phyloP scores from a whole-genome alignment of 441 rosid genomes.

The Isatis lusitanica region DNA sequence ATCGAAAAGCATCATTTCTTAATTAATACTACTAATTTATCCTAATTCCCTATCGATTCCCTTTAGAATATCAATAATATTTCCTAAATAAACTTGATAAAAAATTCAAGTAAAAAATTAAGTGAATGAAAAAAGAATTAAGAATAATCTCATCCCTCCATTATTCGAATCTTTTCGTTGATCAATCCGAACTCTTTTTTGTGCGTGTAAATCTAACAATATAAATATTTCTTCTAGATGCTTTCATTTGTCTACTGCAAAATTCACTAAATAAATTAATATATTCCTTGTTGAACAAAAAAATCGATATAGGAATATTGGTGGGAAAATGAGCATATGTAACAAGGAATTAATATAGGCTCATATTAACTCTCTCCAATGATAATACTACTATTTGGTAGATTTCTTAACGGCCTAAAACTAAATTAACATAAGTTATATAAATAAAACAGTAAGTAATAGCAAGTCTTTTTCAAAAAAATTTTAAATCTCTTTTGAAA shows the following conservation, averaged over 20 bases:
- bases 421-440: neutral
- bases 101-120: neutral
- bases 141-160: neutral
- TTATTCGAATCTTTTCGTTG: neutral
- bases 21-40: conserved; percentile 8
- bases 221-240: neutral
- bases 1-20: conserved; percentile 13
- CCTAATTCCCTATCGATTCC: conserved; percentile 7
- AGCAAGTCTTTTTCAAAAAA: conserved; percentile 8
- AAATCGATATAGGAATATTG: neutral
- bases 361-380: neutral
- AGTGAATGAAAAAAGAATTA: neutral
- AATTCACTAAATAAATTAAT: neutral
- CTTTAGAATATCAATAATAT: conserved; percentile 5
- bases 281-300: neutral
- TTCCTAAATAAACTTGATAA: neutral
- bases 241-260: conserved; percentile 8
- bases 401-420: neutral
- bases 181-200: neutral
- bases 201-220: conserved; percentile 9
- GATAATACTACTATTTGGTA: neutral
- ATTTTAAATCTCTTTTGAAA: neutral
- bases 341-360: neutral
- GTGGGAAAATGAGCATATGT: neutral
- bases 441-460: neutral